Evolutionary conservation across 2,329 filamentous ascomycete genomes (phyloP).

Genomic region (Davidsoniella eucalypti): DNA sequence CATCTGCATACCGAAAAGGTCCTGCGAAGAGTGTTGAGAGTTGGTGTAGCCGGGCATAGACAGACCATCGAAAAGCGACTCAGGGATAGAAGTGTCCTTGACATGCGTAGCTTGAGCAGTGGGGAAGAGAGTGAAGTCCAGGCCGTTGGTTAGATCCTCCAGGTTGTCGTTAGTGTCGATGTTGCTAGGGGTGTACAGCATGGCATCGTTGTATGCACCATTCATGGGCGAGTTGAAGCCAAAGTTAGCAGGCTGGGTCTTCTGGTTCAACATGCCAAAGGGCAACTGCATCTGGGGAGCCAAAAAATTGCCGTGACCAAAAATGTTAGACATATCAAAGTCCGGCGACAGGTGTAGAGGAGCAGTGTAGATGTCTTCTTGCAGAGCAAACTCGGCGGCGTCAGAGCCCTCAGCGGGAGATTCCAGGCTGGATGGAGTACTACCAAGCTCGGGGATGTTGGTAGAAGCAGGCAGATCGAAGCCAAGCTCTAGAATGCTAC

Average conservation of each 20-base stretch:
- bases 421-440: constrained; percentile 7
- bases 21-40: constrained; percentile 32
- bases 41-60: constrained; percentile 35
- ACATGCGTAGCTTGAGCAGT: neutral
- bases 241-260: constrained; percentile 7
- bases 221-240: constrained; percentile 45
- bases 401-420: constrained; percentile 20
- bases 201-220: constrained; percentile 22
- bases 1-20: constrained; percentile 26
- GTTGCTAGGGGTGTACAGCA: constrained; percentile 52
- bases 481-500: constrained; percentile 13
- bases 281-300: constrained; percentile 5
- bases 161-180: constrained; percentile 49
- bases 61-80: constrained; percentile 33
- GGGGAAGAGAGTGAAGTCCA: constrained; percentile 52
- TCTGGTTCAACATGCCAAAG: constrained; percentile 2
- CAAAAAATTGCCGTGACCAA: neutral
- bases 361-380: constrained; percentile 46
- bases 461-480: constrained; percentile 10
- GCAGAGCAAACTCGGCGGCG: constrained; percentile 42
- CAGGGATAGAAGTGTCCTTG: constrained; percentile 20
- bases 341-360: constrained; percentile 29
- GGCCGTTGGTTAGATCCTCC: constrained; percentile 28
- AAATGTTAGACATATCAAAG: constrained; percentile 19
- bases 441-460: constrained; percentile 8